phyloP scores from a whole-genome alignment of 2,329 filamentous ascomycete genomes.

The Colletotrichum sp. region DNA sequence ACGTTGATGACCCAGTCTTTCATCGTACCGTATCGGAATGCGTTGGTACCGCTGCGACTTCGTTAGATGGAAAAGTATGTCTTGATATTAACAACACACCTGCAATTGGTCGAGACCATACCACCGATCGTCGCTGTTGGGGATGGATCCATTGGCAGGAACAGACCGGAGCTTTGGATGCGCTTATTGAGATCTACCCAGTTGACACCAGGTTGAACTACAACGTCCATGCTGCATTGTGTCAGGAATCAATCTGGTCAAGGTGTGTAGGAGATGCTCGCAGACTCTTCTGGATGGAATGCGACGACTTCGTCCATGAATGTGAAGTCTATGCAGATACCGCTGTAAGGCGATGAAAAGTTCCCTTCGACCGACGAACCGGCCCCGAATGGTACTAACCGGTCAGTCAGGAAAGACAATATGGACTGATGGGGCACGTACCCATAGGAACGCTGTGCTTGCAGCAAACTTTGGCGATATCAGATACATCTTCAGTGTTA shows the following conservation, averaged over 20 bases:
- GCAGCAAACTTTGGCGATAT: slow-evolving; percentile 67
- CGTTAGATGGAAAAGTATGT: no score
- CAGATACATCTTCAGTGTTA: slow-evolving; percentile 67
- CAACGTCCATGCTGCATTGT: slow-evolving; percentile 62
- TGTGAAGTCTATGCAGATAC: slow-evolving; percentile 73
- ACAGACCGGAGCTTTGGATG: slow-evolving; percentile 66
- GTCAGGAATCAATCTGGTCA: background rate
- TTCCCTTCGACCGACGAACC: slow-evolving; percentile 76
- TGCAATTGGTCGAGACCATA: slow-evolving; percentile 71
- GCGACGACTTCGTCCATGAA: slow-evolving; percentile 73
- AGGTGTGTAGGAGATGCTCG: rapidly evolving
- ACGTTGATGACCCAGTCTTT: slow-evolving; percentile 77
- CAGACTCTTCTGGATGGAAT: slow-evolving; percentile 63
- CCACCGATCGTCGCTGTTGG: slow-evolving; percentile 64
- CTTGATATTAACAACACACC: no score
- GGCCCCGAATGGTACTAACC: slow-evolving; percentile 68
- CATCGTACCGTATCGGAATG: slow-evolving; percentile 74
- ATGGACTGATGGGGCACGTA: background rate
- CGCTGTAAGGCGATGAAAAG: slow-evolving; percentile 70
- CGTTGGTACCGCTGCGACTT: slow-evolving; percentile 56
- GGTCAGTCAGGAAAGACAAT: background rate
- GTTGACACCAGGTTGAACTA: slow-evolving; percentile 71
- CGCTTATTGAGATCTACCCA: slow-evolving; percentile 72
- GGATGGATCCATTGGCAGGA: slow-evolving; percentile 73
- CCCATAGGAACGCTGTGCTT: slow-evolving; percentile 71